Evolutionary conservation across 306 rosid genomes (phyloP), one percentile per base, ranked within the genome.

Genomic region (Lathyrus tuberosus): DNA sequence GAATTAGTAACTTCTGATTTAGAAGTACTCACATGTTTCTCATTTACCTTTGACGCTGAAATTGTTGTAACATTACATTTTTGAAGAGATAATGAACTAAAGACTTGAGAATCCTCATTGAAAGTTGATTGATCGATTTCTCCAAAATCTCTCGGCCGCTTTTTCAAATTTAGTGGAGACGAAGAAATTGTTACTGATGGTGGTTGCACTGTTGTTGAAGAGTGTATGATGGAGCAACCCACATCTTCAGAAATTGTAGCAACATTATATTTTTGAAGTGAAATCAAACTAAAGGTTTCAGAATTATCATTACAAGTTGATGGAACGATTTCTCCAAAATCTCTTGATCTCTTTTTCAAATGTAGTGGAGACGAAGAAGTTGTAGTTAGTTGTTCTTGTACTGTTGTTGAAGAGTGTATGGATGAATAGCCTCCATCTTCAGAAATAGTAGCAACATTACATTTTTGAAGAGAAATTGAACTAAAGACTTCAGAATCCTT

Each of bases 201-300:
- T 33, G 38, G 37, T 31, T 31, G 37, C 37, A 5, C 1, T 31
- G 7, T 31, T 31, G 22, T 59, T 14, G 13, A 31, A 60, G 65
- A 8, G 3, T 5, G 5, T 30, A n/a, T 8, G 6, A 2, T 6
- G 11, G 24, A 7, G 33, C 69, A 47, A 0, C 48, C 74, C 7
- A 72, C 78, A 1, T 75, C 74, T 4, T 82, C 38, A 33, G 6
- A 33, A 33, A 33, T 31, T 31, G 37, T 5, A 31, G 37, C 0
- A 5, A 5, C 37, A 31, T 31, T 31, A 31, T 5, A 5, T 5
- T 31, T 31, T 31, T 5, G 37, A 31, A 31, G 37, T 5, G 8
- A 5, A 31, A 5, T 1, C 37, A 1, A 31, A 31, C 37, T 31
- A 0, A 31, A 31, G 8, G 5, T 1, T 31, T 31, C 8, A 31